phyloP scores from a whole-genome alignment of 306 rosid genomes.

The Datisca glomerata region DNA sequence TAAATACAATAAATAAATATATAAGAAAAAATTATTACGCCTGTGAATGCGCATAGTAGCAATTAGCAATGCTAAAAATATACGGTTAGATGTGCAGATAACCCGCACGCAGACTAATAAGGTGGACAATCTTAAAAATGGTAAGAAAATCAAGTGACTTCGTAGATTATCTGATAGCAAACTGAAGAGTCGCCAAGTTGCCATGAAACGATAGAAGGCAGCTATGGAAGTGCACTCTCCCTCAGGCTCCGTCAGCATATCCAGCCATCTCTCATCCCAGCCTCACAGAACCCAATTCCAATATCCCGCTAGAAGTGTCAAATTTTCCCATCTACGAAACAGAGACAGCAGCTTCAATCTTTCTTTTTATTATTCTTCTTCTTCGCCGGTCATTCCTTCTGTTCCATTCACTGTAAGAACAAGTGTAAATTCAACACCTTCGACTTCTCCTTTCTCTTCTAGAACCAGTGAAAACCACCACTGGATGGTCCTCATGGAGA shows the following conservation, averaged over 20 bases:
- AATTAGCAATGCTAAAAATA: too few species aligned
- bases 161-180: neutral
- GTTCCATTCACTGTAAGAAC: conserved; percentile 12
- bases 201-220: conserved; percentile 2
- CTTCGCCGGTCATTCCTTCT: conserved; percentile 8
- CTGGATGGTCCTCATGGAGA: conserved; percentile 65
- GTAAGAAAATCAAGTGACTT: too few species aligned
- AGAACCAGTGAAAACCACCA: conserved; percentile 29
- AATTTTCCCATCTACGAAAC: conserved; percentile 14
- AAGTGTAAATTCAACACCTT: conserved; percentile 21
- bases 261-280: conserved; percentile 19
- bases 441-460: conserved; percentile 26
- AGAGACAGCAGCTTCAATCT: conserved; percentile 11
- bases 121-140: too few species aligned
- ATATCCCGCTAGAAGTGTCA: conserved; percentile 18
- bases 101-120: too few species aligned
- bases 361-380: conserved; percentile 18
- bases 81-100: too few species aligned
- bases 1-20: too few species aligned
- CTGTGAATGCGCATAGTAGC: too few species aligned
- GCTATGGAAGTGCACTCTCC: conserved; percentile 35
- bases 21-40: too few species aligned
- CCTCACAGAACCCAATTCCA: conserved; percentile 20
- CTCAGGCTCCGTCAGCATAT: conserved; percentile 19
- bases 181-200: neutral